phyloP scores from a whole-genome alignment of 805 yeast genomes.

The Metschnikowia proteae region DNA sequence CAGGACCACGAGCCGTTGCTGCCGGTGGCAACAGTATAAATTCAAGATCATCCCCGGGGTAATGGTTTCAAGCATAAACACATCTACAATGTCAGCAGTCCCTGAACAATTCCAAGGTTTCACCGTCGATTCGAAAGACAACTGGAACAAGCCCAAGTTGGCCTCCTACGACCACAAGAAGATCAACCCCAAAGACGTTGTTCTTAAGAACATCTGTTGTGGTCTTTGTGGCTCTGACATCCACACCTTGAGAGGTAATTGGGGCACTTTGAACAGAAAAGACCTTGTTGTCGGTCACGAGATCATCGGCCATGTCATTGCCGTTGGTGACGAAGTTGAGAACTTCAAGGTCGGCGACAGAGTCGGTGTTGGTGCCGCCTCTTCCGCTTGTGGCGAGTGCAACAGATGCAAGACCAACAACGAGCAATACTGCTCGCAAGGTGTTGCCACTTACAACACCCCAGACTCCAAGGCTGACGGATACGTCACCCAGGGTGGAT shows the following conservation, averaged over 20 bases:
- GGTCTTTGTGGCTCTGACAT: slow-evolving; percentile 21
- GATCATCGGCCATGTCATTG: slow-evolving; percentile 51
- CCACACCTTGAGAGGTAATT: slow-evolving; percentile 15
- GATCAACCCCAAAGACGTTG: slow-evolving; percentile 22
- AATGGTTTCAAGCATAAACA: no score
- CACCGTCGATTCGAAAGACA: slow-evolving; percentile 46
- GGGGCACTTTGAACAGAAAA: slow-evolving; percentile 18
- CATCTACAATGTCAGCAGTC: slow-evolving; percentile 12
- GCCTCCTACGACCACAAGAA: slow-evolving; percentile 48
- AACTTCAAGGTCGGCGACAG: slow-evolving; percentile 19
- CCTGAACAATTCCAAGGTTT: slow-evolving; percentile 63
- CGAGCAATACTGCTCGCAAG: slow-evolving; percentile 43
- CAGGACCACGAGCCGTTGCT: neutral
- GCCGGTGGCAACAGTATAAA: neutral
- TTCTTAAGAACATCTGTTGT: slow-evolving; percentile 25
- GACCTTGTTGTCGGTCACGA: slow-evolving; percentile 62
- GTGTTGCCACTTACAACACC: slow-evolving; percentile 50
- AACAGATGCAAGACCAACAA: slow-evolving; percentile 41
- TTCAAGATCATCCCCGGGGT: neutral
- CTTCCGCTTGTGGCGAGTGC: slow-evolving; percentile 39
- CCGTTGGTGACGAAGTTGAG: slow-evolving; percentile 16
- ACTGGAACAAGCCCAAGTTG: slow-evolving; percentile 55
- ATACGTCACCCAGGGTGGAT: slow-evolving; percentile 67
- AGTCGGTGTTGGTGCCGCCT: slow-evolving; percentile 21
- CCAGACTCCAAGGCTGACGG: slow-evolving; percentile 34